Conservation (phyloP, 805 yeast species). For the Pichia phayaonensis region DNA sequence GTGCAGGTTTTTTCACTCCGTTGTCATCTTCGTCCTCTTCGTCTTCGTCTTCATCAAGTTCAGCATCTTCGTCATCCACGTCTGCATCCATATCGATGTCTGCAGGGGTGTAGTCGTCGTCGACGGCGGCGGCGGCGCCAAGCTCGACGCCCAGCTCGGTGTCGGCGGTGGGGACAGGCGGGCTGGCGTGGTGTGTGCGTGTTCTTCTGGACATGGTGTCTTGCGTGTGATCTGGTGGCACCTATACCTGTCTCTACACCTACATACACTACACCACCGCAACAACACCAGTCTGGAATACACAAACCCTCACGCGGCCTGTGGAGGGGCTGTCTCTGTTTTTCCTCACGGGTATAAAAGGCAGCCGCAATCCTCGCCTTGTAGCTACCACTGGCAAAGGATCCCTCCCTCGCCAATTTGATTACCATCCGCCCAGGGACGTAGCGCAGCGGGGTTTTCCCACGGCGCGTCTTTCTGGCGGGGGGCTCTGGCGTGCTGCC, state of each 20-base stretch:
- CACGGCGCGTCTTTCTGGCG: background rate
- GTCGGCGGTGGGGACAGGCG: background rate
- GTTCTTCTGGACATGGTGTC: background rate
- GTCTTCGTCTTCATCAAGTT: slow-evolving; percentile 11
- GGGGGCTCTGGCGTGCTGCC: background rate
- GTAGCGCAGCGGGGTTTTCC: background rate
- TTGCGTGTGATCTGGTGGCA: too few species aligned
- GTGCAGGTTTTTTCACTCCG: background rate
- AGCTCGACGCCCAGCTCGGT: background rate
- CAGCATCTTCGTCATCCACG: background rate
- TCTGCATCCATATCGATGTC: slow-evolving; percentile 11
- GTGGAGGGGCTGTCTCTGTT: too few species aligned
- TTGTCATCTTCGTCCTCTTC: slow-evolving; percentile 17
- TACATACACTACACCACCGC: too few species aligned
- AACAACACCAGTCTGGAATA: too few species aligned
- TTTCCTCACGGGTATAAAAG: background rate
- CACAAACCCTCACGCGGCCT: background rate
- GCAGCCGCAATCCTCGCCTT: background rate
- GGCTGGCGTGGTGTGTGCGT: background rate
- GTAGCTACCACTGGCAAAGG: too few species aligned
- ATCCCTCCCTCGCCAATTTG: background rate
- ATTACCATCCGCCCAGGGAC: slow-evolving; percentile 3
- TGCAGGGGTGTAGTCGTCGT: background rate
- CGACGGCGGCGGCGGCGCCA: background rate
- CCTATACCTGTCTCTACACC: too few species aligned